Evolutionary conservation across 2,329 filamentous ascomycete species (phyloP), one percentile per base, ranked within the genome.

Genomic region (Ceratocystis variospora): DNA sequence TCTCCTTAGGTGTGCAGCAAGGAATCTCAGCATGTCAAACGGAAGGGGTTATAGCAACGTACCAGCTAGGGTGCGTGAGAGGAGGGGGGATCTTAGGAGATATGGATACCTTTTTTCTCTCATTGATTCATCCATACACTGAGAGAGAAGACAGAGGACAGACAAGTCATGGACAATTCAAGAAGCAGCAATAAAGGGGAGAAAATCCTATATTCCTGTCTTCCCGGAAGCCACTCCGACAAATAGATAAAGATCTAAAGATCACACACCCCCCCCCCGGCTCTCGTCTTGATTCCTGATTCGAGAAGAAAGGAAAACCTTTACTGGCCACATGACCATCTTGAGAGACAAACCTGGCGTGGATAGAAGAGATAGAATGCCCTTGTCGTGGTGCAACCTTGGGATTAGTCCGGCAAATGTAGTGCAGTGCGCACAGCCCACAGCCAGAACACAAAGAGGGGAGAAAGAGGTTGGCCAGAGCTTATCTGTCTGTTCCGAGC

Each of bases 241-340:
- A 25, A 48, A 31, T 46, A 50, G 22, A 22, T 7, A 37, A 37
- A 37, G 37, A 41, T 41, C 37, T 15, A 15, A 3, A 41, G 37
- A 41, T 41, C 22, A n/a, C 25, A n/a, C 25, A n/a, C 62, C 28
- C 59, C 31, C 17, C 28, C 25, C 37, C 53, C 12, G 28, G 41
- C 50, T 59, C 28, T 44, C 59, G 17, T 44, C 37, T 44, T 62
- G 37, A 44, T 44, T 44, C 44, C 59, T 62, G n/a, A 45, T 62
- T 45, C 17, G 37, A 44, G 46, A 46, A 66, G 28, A 48, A 46
- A 66, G 46, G 66, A 67, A 67, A 67, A 67, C 48, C 62, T 67
- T 67, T 25, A 46, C 53, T 64, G 62, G 61, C 66, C 66, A 67
- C 66, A 67, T 67, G 66, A 67, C 66, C 50, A 53, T 50, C 37